Conservation (phyloP, 2,329 filamentous ascomycete species). For the Trichoderma sp. region DNA sequence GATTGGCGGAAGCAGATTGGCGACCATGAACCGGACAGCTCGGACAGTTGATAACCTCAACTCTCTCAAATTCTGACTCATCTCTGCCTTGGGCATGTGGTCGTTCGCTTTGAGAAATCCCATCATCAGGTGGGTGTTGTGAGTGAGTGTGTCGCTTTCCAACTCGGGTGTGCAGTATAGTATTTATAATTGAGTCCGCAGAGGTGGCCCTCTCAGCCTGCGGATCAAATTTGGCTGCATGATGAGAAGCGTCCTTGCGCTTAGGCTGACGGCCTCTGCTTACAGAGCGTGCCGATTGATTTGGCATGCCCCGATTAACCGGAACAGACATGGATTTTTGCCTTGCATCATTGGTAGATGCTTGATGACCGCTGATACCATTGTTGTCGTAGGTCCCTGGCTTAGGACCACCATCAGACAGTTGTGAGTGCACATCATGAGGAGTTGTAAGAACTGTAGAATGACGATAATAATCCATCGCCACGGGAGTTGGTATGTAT, state of each 20-base stretch:
- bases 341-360: neutral
- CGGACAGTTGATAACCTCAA: constrained; percentile 23
- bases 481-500: neutral
- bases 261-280: constrained; percentile 17
- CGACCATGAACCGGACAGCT: constrained; percentile 24
- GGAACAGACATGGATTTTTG: neutral
- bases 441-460: neutral
- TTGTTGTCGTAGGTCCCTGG: neutral
- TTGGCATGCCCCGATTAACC: neutral
- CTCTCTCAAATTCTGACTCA: constrained; percentile 20
- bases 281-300: neutral
- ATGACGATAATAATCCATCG: constrained; percentile 2
- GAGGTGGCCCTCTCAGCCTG: constrained; percentile 8
- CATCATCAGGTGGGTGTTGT: neutral
- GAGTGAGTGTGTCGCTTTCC: neutral
- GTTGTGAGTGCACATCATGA: neutral
- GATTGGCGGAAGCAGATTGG: neutral
- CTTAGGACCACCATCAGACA: neutral
- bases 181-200: constrained; percentile 7
- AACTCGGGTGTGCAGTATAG: neutral
- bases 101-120: neutral
- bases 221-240: neutral
- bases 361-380: neutral
- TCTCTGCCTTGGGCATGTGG: neutral
- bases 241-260: neutral